These are phyloP conservation scores for Chaetomium cochliodes DNA, from an alignment of 495 filamentous ascomycete species.

Conservation along the genomic window DNA sequence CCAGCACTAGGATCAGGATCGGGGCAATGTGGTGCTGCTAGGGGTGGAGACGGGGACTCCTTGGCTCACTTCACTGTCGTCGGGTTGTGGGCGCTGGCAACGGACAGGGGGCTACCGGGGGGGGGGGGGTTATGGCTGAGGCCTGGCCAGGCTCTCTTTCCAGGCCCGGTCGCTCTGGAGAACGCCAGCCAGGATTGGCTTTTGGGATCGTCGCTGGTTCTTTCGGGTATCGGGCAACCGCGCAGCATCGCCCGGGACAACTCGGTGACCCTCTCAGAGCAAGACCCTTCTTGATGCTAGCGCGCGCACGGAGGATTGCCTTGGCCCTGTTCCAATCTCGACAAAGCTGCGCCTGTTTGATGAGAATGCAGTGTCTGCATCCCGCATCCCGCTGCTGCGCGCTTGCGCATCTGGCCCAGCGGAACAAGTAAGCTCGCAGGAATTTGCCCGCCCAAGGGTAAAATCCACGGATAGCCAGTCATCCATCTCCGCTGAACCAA, in stretches of 20 bases:
- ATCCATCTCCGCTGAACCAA: conserved; percentile 19
- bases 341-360: conserved; percentile 22
- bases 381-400: conserved; percentile 17
- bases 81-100: background rate
- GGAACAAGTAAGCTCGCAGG: background rate
- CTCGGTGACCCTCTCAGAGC: conserved; percentile 20
- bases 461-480: conserved; percentile 16
- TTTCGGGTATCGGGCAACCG: conserved; percentile 25
- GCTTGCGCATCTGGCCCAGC: conserved; percentile 17
- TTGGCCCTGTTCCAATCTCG: conserved; percentile 30
- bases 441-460: conserved; percentile 1
- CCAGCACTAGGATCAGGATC: background rate
- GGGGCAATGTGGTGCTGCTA: background rate
- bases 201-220: conserved; percentile 29
- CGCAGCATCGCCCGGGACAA: background rate
- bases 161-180: conserved; percentile 15
- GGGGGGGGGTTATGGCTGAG: background rate
- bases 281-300: conserved; percentile 31
- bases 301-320: conserved; percentile 23
- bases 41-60: background rate
- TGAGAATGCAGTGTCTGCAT: conserved; percentile 16
- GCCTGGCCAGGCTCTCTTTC: conserved; percentile 2
- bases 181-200: conserved; percentile 32
- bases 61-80: background rate
- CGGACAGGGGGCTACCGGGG: background rate